Percentiles rank a stretch among this genome's conserved stretches.
These are phyloP conservation scores for Eimeria falciformis DNA, from an alignment of 169 alveolate species.

Conservation along the genomic window DNA sequence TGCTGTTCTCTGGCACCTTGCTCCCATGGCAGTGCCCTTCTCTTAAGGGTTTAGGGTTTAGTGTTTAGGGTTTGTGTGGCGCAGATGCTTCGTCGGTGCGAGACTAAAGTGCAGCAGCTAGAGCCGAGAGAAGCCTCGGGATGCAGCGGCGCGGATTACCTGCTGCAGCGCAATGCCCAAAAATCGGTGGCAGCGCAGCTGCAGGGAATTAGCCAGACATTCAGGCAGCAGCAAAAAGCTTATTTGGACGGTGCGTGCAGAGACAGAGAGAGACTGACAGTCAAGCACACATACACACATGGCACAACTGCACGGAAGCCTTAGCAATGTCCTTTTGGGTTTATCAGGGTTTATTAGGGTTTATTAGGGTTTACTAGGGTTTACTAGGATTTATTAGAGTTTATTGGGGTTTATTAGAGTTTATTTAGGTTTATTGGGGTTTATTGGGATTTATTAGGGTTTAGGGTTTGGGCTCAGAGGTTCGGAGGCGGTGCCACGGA, in stretches of 20 bases:
- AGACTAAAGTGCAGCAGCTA: slow-evolving; percentile 39
- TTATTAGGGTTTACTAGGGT: too few species aligned
- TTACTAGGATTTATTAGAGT: too few species aligned
- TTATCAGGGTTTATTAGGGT: too few species aligned
- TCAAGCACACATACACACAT: too few species aligned
- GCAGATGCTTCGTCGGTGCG: slow-evolving; percentile 71
- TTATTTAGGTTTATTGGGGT: neutral
- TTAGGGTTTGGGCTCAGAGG: slow-evolving; percentile 58
- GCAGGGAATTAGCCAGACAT: slow-evolving; percentile 67
- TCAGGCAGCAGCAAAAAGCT: slow-evolving; percentile 76
- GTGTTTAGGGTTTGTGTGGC: neutral
- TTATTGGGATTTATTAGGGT: slow-evolving; percentile 15
- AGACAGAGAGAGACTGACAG: too few species aligned
- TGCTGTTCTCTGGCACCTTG: too few species aligned
- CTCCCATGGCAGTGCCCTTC: too few species aligned
- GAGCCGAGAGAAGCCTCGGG: slow-evolving; percentile 7
- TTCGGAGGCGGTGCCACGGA: slow-evolving; percentile 57
- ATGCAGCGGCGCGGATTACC: slow-evolving; percentile 21
- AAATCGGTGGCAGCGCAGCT: slow-evolving; percentile 75
- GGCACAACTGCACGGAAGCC: too few species aligned
- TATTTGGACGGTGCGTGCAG: slow-evolving; percentile 67
- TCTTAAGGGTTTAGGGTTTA: too few species aligned
- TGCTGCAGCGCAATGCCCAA: slow-evolving; percentile 75
- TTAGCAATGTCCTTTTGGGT: too few species aligned
- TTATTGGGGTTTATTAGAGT: too few species aligned